phyloP scores from a whole-genome alignment of 495 filamentous ascomycete species.

The Collariella sp. region DNA sequence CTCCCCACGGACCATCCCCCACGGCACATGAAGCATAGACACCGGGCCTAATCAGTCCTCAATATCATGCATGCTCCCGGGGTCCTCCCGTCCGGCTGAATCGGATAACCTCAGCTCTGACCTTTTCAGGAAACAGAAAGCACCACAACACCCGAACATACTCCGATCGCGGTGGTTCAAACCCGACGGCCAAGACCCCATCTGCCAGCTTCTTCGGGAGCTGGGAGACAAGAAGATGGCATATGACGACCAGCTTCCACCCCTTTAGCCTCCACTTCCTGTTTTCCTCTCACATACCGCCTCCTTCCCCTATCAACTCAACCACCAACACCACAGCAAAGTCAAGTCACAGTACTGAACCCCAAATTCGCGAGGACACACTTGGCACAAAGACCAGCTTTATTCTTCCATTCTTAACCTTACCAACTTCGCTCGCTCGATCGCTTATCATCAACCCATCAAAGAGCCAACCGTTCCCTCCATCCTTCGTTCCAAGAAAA shows the following conservation, averaged over 20 bases:
- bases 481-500: neutral
- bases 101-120: neutral
- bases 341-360: neutral
- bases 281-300: too few relatives aligned
- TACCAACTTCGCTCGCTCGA: neutral
- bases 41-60: neutral
- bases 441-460: neutral
- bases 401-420: neutral
- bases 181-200: too few relatives aligned
- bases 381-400: neutral
- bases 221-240: too few relatives aligned
- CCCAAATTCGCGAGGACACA: neutral
- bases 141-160: neutral
- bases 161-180: too few relatives aligned
- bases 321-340: too few relatives aligned
- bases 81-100: conserved; percentile 1
- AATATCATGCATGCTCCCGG: conserved; percentile 7
- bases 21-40: neutral
- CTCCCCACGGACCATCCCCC: neutral
- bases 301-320: too few relatives aligned
- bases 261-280: too few relatives aligned
- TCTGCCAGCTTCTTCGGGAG: too few relatives aligned
- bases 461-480: neutral
- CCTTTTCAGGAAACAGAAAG: neutral
- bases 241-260: too few relatives aligned